A percentile compares a stretch with the other conserved stretches of the same genome.
Conservation (phyloP, 768 basidiomycete species). For the Rhodotorula graminis region DNA sequence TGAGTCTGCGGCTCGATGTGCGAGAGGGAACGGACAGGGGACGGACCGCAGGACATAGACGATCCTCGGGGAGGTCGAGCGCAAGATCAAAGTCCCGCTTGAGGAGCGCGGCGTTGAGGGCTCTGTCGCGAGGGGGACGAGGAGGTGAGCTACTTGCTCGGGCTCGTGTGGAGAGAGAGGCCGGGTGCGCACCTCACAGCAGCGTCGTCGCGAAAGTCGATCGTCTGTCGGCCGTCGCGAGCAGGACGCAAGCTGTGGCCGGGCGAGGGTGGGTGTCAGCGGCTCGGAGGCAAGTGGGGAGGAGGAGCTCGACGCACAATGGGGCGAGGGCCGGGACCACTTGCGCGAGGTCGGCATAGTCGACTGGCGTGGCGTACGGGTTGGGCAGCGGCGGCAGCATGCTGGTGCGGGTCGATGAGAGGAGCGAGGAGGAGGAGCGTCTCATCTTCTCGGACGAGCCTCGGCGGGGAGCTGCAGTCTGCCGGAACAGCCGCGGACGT, state of each 20-base stretch:
- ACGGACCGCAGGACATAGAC: slow-evolving; percentile 78
- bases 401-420: neutral
- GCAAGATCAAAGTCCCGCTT: slow-evolving; percentile 66
- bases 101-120: slow-evolving; percentile 74
- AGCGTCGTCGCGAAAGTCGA: slow-evolving; percentile 64
- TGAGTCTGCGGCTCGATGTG: no score
- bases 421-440: neutral
- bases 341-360: slow-evolving; percentile 60
- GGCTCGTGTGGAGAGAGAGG: no score
- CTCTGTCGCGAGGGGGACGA: slow-evolving; percentile 49
- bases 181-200: slow-evolving; percentile 20
- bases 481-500: no score
- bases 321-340: slow-evolving; percentile 57
- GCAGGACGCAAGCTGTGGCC: neutral
- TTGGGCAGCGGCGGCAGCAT: slow-evolving; percentile 44
- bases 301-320: neutral
- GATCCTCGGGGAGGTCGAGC: slow-evolving; percentile 60
- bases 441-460: no score
- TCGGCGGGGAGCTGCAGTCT: no score
- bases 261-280: neutral
- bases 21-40: neutral
- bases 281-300: neutral
- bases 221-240: slow-evolving; percentile 46
- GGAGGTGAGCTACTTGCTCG: no score
- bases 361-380: slow-evolving; percentile 52